These are phyloP conservation scores for Apophysomyces variabilis DNA, from an alignment of 371 early-diverging fungal genomes.

Conservation along the genomic window DNA sequence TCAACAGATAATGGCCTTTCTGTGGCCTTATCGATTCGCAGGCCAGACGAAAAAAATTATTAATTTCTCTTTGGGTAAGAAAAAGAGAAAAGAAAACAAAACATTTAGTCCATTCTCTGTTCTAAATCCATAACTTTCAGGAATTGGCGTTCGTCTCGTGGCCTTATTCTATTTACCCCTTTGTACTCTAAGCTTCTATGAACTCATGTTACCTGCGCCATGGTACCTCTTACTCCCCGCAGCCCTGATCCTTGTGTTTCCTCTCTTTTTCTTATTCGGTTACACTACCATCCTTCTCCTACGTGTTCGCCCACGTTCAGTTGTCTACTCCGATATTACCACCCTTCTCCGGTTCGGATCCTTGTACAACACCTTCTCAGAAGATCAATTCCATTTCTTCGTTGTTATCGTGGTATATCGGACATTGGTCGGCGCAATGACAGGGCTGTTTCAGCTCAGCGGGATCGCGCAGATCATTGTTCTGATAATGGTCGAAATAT, in stretches of 20 bases:
- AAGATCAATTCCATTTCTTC: slow-evolving; percentile 54
- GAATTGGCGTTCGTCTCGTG: slow-evolving; percentile 36
- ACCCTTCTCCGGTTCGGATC: slow-evolving; percentile 54
- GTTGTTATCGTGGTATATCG: slow-evolving; percentile 40
- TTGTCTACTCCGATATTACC: slow-evolving; percentile 53
- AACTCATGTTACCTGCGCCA: slow-evolving; percentile 45
- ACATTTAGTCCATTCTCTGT: background rate
- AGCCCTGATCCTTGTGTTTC: slow-evolving; percentile 37
- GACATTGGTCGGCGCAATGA: slow-evolving; percentile 39
- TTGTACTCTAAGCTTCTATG: slow-evolving; percentile 38
- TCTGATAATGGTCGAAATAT: slow-evolving; percentile 32
- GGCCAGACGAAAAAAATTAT: slow-evolving; percentile 15
- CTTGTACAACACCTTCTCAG: slow-evolving; percentile 56
- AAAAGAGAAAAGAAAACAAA: background rate
- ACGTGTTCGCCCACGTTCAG: slow-evolving; percentile 39
- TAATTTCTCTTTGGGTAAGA: slow-evolving; percentile 23
- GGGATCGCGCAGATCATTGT: slow-evolving; percentile 45
- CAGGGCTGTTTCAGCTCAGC: slow-evolving; percentile 39
- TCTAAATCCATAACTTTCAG: slow-evolving; percentile 16
- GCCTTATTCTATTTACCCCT: slow-evolving; percentile 45
- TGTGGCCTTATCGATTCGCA: slow-evolving; percentile 16
- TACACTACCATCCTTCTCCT: slow-evolving; percentile 38
- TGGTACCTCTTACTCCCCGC: slow-evolving; percentile 38
- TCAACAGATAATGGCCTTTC: slow-evolving; percentile 12
- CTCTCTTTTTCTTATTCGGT: slow-evolving; percentile 39